A percentile compares a stretch with the other conserved stretches of the same genome.
These are phyloP conservation scores for Trichoderma brevicompactum DNA, from an alignment of 2,329 filamentous ascomycete genomes.

Conservation along the genomic window DNA sequence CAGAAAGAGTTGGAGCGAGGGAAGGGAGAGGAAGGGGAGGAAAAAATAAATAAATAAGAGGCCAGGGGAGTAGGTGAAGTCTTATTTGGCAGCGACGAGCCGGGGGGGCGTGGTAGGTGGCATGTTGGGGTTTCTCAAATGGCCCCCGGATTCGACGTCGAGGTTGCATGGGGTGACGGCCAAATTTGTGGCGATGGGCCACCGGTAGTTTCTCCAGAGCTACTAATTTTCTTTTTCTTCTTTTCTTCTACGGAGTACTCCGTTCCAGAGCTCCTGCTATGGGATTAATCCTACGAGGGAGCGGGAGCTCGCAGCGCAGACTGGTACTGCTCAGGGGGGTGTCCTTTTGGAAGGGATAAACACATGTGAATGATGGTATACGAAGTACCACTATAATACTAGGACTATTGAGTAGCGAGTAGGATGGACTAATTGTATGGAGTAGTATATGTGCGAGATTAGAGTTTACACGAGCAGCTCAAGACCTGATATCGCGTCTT, in stretches of 20 bases:
- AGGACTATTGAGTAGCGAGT: no score
- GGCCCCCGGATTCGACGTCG: slow-evolving; percentile 12
- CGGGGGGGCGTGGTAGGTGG: slow-evolving; percentile 21
- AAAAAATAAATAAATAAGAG: slow-evolving; percentile 20
- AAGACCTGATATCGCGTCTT: neutral
- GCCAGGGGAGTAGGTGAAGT: slow-evolving; percentile 20
- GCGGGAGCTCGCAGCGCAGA: no score
- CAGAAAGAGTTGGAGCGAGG: neutral
- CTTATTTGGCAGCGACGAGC: slow-evolving; percentile 26
- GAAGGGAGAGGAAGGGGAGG: slow-evolving; percentile 9
- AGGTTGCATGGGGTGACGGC: slow-evolving; percentile 18
- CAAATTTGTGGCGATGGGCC: neutral
- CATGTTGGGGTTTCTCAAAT: slow-evolving; percentile 25
- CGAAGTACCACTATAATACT: no score
- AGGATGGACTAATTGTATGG: no score
- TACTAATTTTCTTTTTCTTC: neutral
- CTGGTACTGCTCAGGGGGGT: no score
- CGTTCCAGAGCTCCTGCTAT: no score
- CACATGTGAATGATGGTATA: no score
- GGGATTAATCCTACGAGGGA: no score
- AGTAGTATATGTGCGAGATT: neutral
- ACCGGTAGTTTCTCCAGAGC: no score
- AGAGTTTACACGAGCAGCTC: slow-evolving; percentile 9
- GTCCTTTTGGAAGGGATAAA: no score
- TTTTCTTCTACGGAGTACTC: neutral